A percentile compares a stretch with the other conserved stretches of the same genome.
These are phyloP conservation scores for Pogostemon cablin DNA, from an alignment of 257 asterid genomes.

Conservation along the genomic window DNA sequence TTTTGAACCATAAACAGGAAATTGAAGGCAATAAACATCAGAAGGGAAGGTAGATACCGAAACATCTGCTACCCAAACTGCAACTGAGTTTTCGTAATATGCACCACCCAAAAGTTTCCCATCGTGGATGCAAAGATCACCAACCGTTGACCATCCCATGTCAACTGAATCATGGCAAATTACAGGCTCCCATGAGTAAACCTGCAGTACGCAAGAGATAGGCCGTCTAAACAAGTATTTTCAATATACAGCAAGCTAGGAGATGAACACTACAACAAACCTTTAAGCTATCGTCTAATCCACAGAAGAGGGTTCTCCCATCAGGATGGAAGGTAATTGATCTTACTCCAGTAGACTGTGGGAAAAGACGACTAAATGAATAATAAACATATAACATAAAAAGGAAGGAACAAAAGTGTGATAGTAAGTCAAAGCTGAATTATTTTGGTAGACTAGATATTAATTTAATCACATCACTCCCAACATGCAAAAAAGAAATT, in stretches of 20 bases:
- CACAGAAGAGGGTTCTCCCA: constrained; percentile 89
- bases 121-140: constrained; percentile 88
- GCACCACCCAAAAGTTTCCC: constrained; percentile 96
- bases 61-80: constrained; percentile 94
- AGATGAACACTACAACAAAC: constrained; percentile 40
- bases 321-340: constrained; percentile 88
- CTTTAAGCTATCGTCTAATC: constrained; percentile 95
- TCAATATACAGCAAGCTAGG: constrained; percentile 9
- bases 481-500: neutral
- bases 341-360: constrained; percentile 85
- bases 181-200: constrained; percentile 98
- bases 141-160: constrained; percentile 97
- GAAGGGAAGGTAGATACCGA: constrained; percentile 54
- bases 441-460: constrained; percentile 4
- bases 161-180: constrained; percentile 90
- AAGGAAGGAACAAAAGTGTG: neutral
- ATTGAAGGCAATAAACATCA: constrained; percentile 11
- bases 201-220: constrained; percentile 53
- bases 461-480: constrained; percentile 27
- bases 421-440: constrained; percentile 13
- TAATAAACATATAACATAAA: constrained; percentile 13
- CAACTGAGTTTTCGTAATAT: constrained; percentile 85
- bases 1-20: constrained; percentile 23
- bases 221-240: constrained; percentile 30
- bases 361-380: constrained; percentile 29